Base-by-base conservation (phyloP, 83 land plant species). In the Isoetes engelmannii region DNA sequence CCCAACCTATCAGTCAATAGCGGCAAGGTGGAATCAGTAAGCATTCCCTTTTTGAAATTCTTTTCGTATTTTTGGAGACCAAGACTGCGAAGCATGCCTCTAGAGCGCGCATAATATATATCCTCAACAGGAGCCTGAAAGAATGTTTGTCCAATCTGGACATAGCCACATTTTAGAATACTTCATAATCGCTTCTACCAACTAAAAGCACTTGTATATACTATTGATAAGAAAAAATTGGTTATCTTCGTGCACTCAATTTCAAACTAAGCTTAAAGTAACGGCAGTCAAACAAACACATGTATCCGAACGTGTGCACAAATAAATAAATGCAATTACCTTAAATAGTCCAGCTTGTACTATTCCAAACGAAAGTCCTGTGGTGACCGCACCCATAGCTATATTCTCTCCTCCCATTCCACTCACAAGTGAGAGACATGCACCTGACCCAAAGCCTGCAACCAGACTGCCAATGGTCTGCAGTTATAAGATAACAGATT, bases 381-480 rank as follows among this genome's bases (percentile, higher is more conserved):
- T 89, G 4, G 89, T 79, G n/a, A 88, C 58, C 4, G 83, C 97
- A 86, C 82, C 84, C 4, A 70, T 72, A 4, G 71, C 83, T 49
- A 60, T 77, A 67, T 91, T 84, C 43, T 90, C 80, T 28, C 92
- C 84, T 21, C 90, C 97, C 81, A 91, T 78, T 47, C 97, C 97
- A 79, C 97, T 91, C 45, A 88, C 93, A 59, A 89, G 65, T 41
- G 97, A 82, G 77, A 91, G 87, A 68, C 77, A 66, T 59, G 88
- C 93, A 74, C 97, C 97, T 53, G 97, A 91, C 20, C 97, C 97
- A 84, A 91, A 91, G 47, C 85, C 97, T 43, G 97, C 92, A 44
- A 81, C 88, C 86, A 86, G 77, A 70, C 97, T 91, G 97, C 71
- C 37, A 28, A 28, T 28, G 37, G 37, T 28, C 37, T 28, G 37